These are phyloP conservation scores for Schizochytrium sp. DNA, from an alignment of 108 stramenopile species.

Conservation along the genomic window DNA sequence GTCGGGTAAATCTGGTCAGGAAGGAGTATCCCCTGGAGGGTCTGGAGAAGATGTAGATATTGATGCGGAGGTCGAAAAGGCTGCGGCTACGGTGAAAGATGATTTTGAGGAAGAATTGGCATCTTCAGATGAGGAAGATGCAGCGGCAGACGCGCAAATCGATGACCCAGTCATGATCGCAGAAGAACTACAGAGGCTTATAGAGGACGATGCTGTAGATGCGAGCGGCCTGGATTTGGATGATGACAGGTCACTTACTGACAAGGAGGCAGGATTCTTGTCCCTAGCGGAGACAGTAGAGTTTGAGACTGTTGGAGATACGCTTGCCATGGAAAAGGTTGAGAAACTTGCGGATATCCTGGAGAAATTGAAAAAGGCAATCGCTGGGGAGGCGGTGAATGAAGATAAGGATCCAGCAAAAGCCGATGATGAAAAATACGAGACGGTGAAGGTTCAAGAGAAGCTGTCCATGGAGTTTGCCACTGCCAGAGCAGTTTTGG, in stretches of 20 bases:
- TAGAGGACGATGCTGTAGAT: neutral
- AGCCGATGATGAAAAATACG: conserved; percentile 11
- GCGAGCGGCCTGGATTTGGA: neutral
- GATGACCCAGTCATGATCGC: neutral
- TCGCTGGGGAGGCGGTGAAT: neutral
- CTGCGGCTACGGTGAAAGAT: neutral
- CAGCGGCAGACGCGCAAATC: neutral
- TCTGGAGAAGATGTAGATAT: conserved; percentile 20
- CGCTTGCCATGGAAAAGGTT: conserved; percentile 45
- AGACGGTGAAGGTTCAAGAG: neutral
- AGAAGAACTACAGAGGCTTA: neutral
- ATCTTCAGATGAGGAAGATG: conserved; percentile 18
- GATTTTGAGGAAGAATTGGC: conserved; percentile 1
- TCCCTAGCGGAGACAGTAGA: neutral
- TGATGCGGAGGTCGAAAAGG: conserved; percentile 15
- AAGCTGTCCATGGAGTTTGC: neutral
- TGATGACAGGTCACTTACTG: neutral
- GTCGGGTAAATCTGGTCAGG: neutral
- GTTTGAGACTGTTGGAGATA: conserved; percentile 41
- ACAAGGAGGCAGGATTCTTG: neutral
- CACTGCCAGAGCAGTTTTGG: neutral
- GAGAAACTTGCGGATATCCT: neutral
- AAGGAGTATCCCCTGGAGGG: neutral
- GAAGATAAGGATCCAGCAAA: conserved; percentile 45
- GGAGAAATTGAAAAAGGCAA: neutral